Conservation (phyloP, 225 moss, liverwort and hornwort genomes). For the Marchantia polymorpha region DNA sequence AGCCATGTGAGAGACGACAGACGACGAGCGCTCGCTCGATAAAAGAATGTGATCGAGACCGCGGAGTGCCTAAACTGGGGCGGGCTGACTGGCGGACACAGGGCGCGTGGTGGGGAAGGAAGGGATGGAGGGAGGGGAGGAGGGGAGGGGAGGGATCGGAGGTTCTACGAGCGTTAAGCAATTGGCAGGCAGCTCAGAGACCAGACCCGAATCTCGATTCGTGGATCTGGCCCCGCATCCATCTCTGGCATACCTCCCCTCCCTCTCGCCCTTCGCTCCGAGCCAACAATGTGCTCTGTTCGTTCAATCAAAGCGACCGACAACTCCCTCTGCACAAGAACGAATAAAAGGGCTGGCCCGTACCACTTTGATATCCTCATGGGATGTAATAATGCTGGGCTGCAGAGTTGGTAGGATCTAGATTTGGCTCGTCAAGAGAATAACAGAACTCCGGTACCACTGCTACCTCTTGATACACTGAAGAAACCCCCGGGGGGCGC, state of each 20-base stretch:
- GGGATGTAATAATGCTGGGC: conserved; percentile 14
- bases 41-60: too few species aligned
- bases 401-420: conserved; percentile 18
- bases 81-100: not conserved
- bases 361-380: conserved; percentile 15
- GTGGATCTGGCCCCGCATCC: not conserved
- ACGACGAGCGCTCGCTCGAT: not conserved
- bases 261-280: not conserved
- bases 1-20: not conserved
- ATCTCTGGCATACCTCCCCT: not conserved
- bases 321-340: not conserved
- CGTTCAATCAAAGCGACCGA: not conserved
- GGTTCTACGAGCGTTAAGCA: conserved; percentile 1
- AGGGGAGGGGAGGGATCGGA: not conserved
- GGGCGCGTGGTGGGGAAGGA: not conserved
- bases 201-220: not conserved
- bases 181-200: not conserved
- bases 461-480: not conserved
- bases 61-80: too few species aligned
- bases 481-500: not conserved
- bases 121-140: not conserved
- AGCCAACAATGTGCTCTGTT: not conserved
- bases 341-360: conserved; percentile 7
- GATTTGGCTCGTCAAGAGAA: conserved; percentile 12
- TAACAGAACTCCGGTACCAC: conserved; percentile 12